Percentiles rank a stretch among this genome's conserved stretches.
phyloP scores from a whole-genome alignment of 208 protist species.

The Trypanosoma theileri region DNA sequence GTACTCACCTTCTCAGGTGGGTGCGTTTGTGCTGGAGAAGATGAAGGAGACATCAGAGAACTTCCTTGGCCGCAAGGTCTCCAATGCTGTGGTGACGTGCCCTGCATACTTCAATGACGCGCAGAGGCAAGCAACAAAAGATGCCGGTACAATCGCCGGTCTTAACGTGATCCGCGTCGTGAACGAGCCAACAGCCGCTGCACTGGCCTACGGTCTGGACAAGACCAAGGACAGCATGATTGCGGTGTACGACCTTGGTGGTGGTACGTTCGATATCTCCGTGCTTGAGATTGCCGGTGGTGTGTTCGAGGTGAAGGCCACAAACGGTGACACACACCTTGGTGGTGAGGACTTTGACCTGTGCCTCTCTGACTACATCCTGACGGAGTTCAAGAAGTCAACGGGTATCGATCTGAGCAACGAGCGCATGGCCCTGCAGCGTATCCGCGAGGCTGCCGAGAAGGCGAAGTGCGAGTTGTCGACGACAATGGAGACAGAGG shows the following conservation, averaged over 20 bases:
- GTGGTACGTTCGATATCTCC: conserved; percentile 97
- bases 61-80: conserved; percentile 93
- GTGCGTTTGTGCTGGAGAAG: conserved; percentile 95
- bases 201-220: conserved; percentile 97
- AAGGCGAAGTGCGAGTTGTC: conserved; percentile 98
- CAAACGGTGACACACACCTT: conserved; percentile 98
- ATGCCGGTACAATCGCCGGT: conserved; percentile 96
- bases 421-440: conserved; percentile 68
- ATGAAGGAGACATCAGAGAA: conserved; percentile 93
- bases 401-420: conserved; percentile 72
- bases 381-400: conserved; percentile 94
- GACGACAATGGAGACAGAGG: conserved; percentile 91
- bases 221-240: conserved; percentile 55
- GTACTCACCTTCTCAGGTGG: conserved; percentile 96
- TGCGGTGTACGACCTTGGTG: conserved; percentile 94
- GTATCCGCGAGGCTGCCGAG: conserved; percentile 88
- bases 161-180: conserved; percentile 96
- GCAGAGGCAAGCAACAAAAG: conserved; percentile 98
- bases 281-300: conserved; percentile 97
- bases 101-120: conserved; percentile 98
- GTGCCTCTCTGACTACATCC: conserved; percentile 96
- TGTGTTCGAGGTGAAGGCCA: conserved; percentile 98
- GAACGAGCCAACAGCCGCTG: conserved; percentile 98
- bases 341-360: conserved; percentile 93
- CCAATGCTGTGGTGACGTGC: conserved; percentile 96